Conservation (phyloP, 2,329 filamentous ascomycete genomes). For the Colletotrichum chrysophilum region DNA sequence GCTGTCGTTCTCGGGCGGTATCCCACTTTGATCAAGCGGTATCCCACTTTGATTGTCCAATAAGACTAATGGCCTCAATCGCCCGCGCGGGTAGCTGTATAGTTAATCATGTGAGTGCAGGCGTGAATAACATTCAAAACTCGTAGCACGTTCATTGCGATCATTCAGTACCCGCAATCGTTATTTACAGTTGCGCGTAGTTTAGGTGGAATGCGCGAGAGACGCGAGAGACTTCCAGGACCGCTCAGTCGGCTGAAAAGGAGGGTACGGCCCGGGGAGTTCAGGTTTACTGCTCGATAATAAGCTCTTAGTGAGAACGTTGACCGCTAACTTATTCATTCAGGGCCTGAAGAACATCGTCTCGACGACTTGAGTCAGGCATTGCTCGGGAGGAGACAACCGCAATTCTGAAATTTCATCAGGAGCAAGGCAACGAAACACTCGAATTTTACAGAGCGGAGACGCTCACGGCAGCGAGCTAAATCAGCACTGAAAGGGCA, state of each 20-base stretch:
- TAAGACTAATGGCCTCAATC: neutral
- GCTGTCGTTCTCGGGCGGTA: neutral
- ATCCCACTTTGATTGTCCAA: neutral
- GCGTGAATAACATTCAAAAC: fast-evolving
- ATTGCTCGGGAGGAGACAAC: neutral
- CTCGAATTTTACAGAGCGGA: neutral
- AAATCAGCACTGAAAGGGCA: neutral
- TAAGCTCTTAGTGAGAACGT: neutral
- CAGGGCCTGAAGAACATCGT: fast-evolving
- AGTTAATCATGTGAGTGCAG: neutral
- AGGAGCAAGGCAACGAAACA: neutral
- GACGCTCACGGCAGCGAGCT: fast-evolving
- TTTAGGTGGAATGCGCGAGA: neutral
- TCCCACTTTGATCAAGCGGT: neutral
- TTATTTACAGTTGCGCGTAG: neutral
- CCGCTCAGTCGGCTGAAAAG: neutral
- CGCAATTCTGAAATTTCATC: neutral
- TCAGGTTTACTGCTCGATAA: neutral
- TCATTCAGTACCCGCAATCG: fast-evolving
- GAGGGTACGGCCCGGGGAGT: fast-evolving
- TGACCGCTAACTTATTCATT: neutral
- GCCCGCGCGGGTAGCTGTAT: fast-evolving
- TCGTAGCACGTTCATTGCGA: fast-evolving
- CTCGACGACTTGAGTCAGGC: neutral
- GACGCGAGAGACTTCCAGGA: neutral